Evolutionary conservation across 163 green algal species (phyloP), one percentile per base, ranked within the genome.

Genomic region (Volvox carteri): DNA sequence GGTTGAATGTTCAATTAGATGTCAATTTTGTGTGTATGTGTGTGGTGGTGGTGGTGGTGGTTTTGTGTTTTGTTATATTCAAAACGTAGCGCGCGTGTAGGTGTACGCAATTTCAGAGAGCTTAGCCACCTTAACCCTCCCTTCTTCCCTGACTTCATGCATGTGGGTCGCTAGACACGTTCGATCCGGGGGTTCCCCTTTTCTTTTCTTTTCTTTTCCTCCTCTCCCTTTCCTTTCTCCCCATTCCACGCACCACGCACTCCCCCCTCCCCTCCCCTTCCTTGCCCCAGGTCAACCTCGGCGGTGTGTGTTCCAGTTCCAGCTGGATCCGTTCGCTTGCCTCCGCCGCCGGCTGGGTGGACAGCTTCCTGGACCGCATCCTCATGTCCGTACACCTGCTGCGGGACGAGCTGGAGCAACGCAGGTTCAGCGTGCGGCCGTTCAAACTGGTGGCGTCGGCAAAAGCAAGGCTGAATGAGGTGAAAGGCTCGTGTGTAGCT

Each of bases 361-460:
- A 95, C 41, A 86, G 86, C 37, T 95, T 95, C 85, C 85, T 95
- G 35, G 93, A 95, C 76, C 91, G 90, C 74, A 95, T 95, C 84
- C 91, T 95, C 50, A 95, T 95, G 93, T 84, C 74, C 23, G 90
- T 94, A 0, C 28, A 75, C 25, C 76, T 90, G 88, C 65, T 92
- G 50, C 73, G 91, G 0, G 91, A 93, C 85, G 91, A 92, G 76
- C 89, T 95, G 77, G 93, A 95, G 92, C 92, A 95, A 56, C 54
- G 89, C 0, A 79, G 91, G 41, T 95, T 95, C 88, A 50, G 75
- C 74, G 76, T 92, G 81, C 91, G 91, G 87, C 92, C 92, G 5
- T 93, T 93, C 83, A 90, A 74, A 28, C 25, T 89, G 50, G 84
- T 84, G 37, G 28, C 68, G 33, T 76, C 68, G 4, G 52, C 48